Evolutionary conservation across 2,329 filamentous ascomycete genomes (phyloP).

Genomic region (Ascochyta fabae): DNA sequence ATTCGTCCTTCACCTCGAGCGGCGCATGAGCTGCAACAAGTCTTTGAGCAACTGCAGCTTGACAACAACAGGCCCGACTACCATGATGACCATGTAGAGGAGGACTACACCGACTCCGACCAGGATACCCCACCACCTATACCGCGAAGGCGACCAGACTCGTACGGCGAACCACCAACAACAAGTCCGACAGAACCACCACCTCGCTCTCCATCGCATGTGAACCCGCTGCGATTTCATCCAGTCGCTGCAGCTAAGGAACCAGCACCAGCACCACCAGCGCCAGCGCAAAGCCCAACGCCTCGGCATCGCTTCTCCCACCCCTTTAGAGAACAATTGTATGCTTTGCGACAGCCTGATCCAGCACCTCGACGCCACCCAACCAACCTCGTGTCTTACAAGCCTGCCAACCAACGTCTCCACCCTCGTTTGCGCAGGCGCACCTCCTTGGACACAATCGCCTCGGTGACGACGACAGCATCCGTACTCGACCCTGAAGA

Average conservation of each 20-base stretch:
- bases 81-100: not conserved
- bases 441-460: constrained; percentile 43
- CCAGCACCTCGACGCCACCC: constrained; percentile 22
- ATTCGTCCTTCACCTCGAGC: constrained; percentile 32
- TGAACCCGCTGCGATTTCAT: constrained; percentile 31
- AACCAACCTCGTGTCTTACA: constrained; percentile 28
- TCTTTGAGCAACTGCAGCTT: constrained; percentile 19
- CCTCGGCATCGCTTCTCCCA: constrained; percentile 11
- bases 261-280: constrained; percentile 7
- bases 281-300: constrained; percentile 7
- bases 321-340: constrained; percentile 20
- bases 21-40: constrained; percentile 23
- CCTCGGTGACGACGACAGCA: constrained; percentile 35
- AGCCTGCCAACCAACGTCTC: constrained; percentile 26
- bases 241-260: constrained; percentile 10
- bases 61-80: not conserved
- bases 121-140: constrained; percentile 26
- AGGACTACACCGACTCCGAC: constrained; percentile 16
- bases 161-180: not conserved
- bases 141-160: constrained; percentile 20
- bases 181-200: constrained; percentile 7
- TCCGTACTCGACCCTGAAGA: constrained; percentile 26
- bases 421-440: constrained; percentile 30
- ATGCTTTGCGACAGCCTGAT: constrained; percentile 9
- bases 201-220: constrained; percentile 15